Conservation (phyloP, 139 green algal genomes). For the Tetradesmus obliquus region DNA sequence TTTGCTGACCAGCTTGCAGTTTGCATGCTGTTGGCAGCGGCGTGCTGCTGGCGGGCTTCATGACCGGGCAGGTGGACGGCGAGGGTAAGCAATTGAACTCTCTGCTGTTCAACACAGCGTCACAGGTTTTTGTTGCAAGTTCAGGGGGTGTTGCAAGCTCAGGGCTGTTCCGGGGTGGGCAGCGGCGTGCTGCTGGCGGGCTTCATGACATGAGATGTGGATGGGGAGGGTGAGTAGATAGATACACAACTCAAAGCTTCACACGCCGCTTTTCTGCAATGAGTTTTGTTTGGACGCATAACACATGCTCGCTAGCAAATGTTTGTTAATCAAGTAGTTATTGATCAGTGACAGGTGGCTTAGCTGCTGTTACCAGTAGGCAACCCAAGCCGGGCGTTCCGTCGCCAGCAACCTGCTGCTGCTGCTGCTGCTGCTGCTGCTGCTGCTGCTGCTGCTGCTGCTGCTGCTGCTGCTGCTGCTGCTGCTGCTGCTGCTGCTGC, state of each 20-base stretch:
- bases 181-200: no score
- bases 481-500: not conserved
- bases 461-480: not conserved
- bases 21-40: not conserved
- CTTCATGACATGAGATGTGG: no score
- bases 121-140: not conserved
- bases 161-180: not conserved
- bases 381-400: not conserved
- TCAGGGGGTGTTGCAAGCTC: not conserved
- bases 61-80: slow-evolving; percentile 13
- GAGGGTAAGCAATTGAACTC: not conserved
- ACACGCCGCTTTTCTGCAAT: no score
- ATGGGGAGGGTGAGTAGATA: no score
- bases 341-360: no score
- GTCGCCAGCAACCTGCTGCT: not conserved
- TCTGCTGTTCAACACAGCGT: no score
- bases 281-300: no score
- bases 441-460: not conserved
- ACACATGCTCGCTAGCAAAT: no score
- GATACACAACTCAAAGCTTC: no score
- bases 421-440: not conserved
- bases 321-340: no score
- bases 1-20: no score
- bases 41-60: slow-evolving; percentile 25
- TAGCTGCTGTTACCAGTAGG: no score